phyloP scores from a whole-genome alignment of 345 rosid species.

The Cardamine resedifolia region DNA sequence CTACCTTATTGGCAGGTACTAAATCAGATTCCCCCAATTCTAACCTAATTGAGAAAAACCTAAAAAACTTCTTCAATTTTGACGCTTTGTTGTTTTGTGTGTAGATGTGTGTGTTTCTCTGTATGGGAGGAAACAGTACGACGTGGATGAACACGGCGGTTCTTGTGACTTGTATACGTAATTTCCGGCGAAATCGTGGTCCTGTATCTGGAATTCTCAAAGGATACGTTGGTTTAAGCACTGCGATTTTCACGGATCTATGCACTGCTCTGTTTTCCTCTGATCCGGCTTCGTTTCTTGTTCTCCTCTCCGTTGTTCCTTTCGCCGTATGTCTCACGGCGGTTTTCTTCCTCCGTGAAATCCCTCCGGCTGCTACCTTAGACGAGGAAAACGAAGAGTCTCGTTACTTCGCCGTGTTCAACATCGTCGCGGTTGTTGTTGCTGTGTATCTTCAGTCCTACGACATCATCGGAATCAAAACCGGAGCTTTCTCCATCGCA shows the following conservation, averaged over 20 bases:
- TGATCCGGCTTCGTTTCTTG: constrained; percentile 48
- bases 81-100: neutral
- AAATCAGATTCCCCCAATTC: neutral
- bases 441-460: constrained; percentile 55
- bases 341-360: constrained; percentile 47
- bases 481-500: constrained; percentile 38
- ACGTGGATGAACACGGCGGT: constrained; percentile 78
- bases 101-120: constrained; percentile 63
- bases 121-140: constrained; percentile 66
- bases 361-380: constrained; percentile 30
- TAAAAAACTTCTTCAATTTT: neutral
- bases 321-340: constrained; percentile 51
- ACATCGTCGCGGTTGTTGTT: constrained; percentile 47
- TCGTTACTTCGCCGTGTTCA: constrained; percentile 42
- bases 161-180: constrained; percentile 62
- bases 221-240: constrained; percentile 63
- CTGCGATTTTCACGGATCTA: constrained; percentile 62
- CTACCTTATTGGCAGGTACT: constrained; percentile 68
- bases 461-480: constrained; percentile 49
- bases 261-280: constrained; percentile 55
- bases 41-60: neutral
- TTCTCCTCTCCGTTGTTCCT: constrained; percentile 57
- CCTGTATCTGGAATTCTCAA: constrained; percentile 63
- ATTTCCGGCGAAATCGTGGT: constrained; percentile 59
- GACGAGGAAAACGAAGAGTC: constrained; percentile 44